Base-by-base conservation (phyloP, 2,329 filamentous ascomycete species). In the Kalaharituber pfeilii region DNA sequence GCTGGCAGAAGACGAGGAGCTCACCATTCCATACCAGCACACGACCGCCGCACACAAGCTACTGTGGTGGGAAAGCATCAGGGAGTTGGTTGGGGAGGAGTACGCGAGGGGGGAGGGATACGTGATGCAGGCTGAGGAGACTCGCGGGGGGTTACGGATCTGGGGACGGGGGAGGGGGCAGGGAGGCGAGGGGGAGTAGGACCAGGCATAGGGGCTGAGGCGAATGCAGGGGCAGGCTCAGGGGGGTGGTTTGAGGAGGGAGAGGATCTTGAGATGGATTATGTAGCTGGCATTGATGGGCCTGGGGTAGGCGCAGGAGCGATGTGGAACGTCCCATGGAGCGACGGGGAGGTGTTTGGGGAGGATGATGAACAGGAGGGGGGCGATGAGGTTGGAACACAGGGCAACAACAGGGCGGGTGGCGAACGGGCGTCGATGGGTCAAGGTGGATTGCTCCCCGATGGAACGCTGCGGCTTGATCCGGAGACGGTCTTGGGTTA, bases 1-100 rank as follows among this genome's bases (percentile, higher is more conserved):
- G 18, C 60, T 62, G 44, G 60, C 61, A 51, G 61, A 59, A 58
- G 63, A 63, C 52, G 60, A 64, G 51, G 59, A 80, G 60, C 76
- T 84, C 13, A 78, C 82, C 1, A 84, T 94, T 54, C 84, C 86
- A 0, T 77, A 81, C 26, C 85, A 94, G 61, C 89, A 96, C 65
- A 93, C 86, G 0, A 95, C 88, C 0, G 79, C 86, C n/a, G 87
- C 87, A 1, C 85, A 91, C 51, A 78, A 87, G 58, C 72, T 96
- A 18, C 71, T 96, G 26, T 73, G 76, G 49, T 87, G 83, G 80
- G 76, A 76, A 0, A 75, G 80, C 0, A 86, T 91, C 53, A 69
- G 73, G 65, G 69, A 74, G 58, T 65, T 95, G 65, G 79, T 85
- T 29, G 53, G 68, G 55, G 61, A 72, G 65, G 57, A 68, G 67